Conservation (phyloP, 345 rosid species). For the Rhizophora apiculata region DNA sequence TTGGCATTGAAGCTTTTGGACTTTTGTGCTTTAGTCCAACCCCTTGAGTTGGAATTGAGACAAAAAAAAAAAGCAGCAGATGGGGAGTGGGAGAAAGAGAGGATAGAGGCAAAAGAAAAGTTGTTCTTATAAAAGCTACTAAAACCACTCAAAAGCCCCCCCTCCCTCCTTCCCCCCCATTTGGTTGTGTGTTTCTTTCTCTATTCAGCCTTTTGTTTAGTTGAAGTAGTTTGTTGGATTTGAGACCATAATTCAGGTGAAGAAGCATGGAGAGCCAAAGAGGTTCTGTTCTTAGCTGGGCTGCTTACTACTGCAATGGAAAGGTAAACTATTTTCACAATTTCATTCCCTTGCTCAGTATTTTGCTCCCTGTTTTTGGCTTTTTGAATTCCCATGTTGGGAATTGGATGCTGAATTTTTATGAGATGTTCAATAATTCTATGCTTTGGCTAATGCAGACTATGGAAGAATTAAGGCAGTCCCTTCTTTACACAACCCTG, state of each 20-base stretch:
- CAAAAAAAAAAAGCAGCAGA: background rate
- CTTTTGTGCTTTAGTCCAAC: conserved; percentile 41
- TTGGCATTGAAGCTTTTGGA: conserved; percentile 39
- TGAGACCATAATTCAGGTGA: conserved; percentile 2
- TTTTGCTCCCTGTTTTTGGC: background rate
- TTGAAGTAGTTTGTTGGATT: background rate
- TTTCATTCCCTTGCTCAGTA: background rate
- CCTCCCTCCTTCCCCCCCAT: background rate
- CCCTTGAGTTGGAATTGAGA: background rate
- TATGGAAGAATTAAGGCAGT: conserved; percentile 65
- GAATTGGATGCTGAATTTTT: conserved; percentile 12
- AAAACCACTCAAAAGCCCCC: conserved; percentile 31
- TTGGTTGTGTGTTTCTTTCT: conserved; percentile 3
- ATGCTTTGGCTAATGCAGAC: conserved; percentile 39
- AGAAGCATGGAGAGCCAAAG: conserved; percentile 61
- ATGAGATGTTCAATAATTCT: conserved; percentile 14
- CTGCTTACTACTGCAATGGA: conserved; percentile 60
- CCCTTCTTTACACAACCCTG: conserved; percentile 56
- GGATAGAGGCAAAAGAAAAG: background rate
- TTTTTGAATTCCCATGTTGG: background rate
- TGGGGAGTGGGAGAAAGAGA: too few relatives aligned
- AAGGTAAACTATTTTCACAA: conserved; percentile 35
- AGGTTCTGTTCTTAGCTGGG: conserved; percentile 48
- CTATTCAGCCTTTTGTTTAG: conserved; percentile 1
- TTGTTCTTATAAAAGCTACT: conserved; percentile 31